Base-by-base conservation (phyloP, 768 basidiomycete species). In the Leucosporidium scottii region DNA sequence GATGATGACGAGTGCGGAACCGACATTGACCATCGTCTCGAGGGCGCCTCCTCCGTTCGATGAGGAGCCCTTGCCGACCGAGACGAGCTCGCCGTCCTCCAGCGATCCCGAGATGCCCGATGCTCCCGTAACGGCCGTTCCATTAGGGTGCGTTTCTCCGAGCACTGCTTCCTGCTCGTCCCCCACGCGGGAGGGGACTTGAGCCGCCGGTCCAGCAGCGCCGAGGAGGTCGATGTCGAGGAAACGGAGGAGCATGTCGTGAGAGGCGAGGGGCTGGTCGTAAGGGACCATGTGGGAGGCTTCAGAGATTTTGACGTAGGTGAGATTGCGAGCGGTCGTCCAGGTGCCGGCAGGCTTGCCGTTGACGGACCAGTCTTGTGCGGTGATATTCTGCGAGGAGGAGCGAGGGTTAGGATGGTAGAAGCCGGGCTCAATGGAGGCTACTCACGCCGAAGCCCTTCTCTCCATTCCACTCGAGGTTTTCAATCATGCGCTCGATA, bases 191-290 rank as follows among this genome's bases (percentile, higher is more conserved):
- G 88, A 91, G 20, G 91, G 87, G 65, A 93, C 88, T 61, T 79
- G 82, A 3, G 91, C 91, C 0, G 90, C 86, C 39, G 89, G 87
- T 28, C 89, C 91, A 3, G 86, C 81, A 65, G 97, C 83, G 3
- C 85, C 83, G 30, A 87, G 84, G 74, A 94, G 90, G 80, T 98
- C 87, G 67, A 93, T 85, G 60, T 85, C 87, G 87, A 97, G 91
- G 81, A 99, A 99, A 20, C 96, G 90, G 50, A 96, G 85, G 73
- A 99, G 94, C 96, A 98, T 97, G 78, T 99, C 96, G 77, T 97
- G 92, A 5, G 93, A 82, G 25, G 87, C 85, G 61, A 90, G 84
- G 0, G 93, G 93, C 18, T 89, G 81, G 78, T 99, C 94, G 78
- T 78, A 80, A 0, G 79, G 80, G 50, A 69, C 69, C 96, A 98